Percentiles rank a stretch among this genome's conserved stretches.
Evolutionary conservation across 257 asterid genomes (phyloP).

Genomic region (Nicotiana benthamiana): DNA sequence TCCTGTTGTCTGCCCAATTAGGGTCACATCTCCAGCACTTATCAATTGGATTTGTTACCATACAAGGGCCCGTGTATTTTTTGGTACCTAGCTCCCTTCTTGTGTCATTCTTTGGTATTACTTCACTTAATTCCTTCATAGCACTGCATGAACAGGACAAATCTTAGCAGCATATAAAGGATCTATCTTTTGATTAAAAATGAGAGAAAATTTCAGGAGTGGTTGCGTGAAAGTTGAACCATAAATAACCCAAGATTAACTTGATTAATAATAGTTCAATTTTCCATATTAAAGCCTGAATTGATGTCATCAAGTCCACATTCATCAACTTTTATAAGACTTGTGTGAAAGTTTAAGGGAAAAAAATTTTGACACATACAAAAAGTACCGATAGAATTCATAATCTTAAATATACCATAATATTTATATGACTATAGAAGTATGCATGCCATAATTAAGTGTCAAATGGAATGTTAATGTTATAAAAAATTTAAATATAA

Average conservation of each 20-base stretch:
- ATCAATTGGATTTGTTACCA: constrained; percentile 46
- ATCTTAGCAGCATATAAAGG: background rate
- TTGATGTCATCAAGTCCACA: background rate
- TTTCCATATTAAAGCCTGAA: background rate
- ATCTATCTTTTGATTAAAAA: too few species aligned
- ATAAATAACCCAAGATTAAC: background rate
- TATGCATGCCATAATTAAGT: too few species aligned
- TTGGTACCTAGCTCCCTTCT: constrained; percentile 32
- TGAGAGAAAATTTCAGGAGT: too few species aligned
- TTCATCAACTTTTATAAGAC: background rate
- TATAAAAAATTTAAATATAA: too few species aligned
- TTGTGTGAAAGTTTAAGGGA: too few species aligned
- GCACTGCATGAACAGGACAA: background rate
- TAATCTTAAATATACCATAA: too few species aligned
- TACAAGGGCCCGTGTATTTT: constrained; percentile 34
- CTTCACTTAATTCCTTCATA: constrained; percentile 15
- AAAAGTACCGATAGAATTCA: too few species aligned
- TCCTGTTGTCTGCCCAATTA: constrained; percentile 24
- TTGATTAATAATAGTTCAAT: background rate
- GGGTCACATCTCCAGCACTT: constrained; percentile 33
- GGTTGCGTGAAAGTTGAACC: too few species aligned
- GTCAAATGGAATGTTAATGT: too few species aligned
- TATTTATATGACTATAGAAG: too few species aligned
- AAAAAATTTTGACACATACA: too few species aligned
- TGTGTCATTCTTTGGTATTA: constrained; percentile 13